Percentiles rank a stretch among this genome's conserved stretches.
phyloP scores from a whole-genome alignment of 768 basidiomycete genomes.

The Peribolospora kevripleyi region DNA sequence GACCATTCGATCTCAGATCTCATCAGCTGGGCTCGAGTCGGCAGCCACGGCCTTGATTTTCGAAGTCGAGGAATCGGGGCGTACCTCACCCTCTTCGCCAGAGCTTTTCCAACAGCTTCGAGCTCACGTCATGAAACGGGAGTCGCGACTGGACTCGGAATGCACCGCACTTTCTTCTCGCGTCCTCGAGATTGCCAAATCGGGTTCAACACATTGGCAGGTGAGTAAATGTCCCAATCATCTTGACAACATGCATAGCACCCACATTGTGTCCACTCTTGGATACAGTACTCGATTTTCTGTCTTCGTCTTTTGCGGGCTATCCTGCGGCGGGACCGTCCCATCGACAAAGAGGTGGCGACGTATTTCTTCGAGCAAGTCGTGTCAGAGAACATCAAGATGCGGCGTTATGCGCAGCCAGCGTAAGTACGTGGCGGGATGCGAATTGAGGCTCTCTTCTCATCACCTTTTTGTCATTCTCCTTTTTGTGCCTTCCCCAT shows the following conservation, averaged over 20 bases:
- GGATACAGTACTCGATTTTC: too few species aligned
- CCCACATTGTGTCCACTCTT: too few species aligned
- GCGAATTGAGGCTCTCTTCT: constrained; percentile 9
- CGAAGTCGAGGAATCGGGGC: too few species aligned
- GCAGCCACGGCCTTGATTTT: too few species aligned
- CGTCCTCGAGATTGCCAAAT: constrained; percentile 10
- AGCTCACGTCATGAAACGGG: too few species aligned
- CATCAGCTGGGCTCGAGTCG: too few species aligned
- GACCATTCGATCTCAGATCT: neutral
- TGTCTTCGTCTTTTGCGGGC: too few species aligned
- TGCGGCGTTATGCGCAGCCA: constrained; percentile 8
- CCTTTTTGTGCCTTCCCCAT: constrained; percentile 25
- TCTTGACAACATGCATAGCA: neutral
- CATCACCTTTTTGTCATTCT: constrained; percentile 1
- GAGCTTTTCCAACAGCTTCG: too few species aligned
- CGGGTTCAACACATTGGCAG: neutral
- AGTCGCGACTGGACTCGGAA: too few species aligned
- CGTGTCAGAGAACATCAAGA: constrained; percentile 11
- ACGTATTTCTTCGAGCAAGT: constrained; percentile 10
- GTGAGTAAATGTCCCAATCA: neutral
- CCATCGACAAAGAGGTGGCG: neutral
- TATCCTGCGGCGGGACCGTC: too few species aligned
- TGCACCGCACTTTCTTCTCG: constrained; percentile 2
- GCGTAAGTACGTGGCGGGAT: neutral
- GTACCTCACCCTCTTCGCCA: too few species aligned